Base-by-base conservation (phyloP, 345 rosid species). In the Gossypium mustelinum region DNA sequence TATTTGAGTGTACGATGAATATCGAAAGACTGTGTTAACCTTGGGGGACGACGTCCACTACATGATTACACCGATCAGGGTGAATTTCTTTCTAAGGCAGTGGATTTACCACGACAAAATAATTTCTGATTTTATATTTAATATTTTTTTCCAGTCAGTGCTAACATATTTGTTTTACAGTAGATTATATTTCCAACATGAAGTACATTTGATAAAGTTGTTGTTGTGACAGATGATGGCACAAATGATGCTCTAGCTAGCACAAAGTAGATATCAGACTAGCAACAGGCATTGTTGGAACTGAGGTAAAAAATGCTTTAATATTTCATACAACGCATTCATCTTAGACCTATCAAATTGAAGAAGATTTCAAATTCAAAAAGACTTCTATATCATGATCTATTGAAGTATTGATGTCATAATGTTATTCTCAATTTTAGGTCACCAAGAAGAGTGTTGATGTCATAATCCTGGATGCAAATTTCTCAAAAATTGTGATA, bases 391-490 rank as follows among this genome's bases (percentile, higher is more conserved):
- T 3, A 27, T 27, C 4, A 27, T 27, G 4, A 27, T 27, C 29
- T 27, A 27, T 27, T 27, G 29, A 27, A 27, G 29, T 0, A 3
- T 3, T 29, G 34, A 3, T 29, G 34, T 29, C 34, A 29, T 63
- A 41, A 57, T 52, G 25, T 78, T 50, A 54, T 79, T 70, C 60
- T 18, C 34, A 68, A 80, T 73, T 79, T 57, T 82, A 94, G 97
- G 98, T 94, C 71, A 97, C 97, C 0, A 94, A 94, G 80, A 97
- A 92, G 90, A 94, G 98, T 65, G 97, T 97, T 4, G 97, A 90
- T 86, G 96, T 92, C 47, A 81, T 94, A 68, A 94, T 94, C 74
- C 89, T 92, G 72, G 97, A 94, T 24, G 97, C 92, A 77, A 94
- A 92, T 63, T 94, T 94, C 86, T 90, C 97, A 63, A 92, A 97